A percentile compares a stretch with the other conserved stretches of the same genome.
Conservation (phyloP, 768 basidiomycete species). For the Pleurotus pulmonarius region DNA sequence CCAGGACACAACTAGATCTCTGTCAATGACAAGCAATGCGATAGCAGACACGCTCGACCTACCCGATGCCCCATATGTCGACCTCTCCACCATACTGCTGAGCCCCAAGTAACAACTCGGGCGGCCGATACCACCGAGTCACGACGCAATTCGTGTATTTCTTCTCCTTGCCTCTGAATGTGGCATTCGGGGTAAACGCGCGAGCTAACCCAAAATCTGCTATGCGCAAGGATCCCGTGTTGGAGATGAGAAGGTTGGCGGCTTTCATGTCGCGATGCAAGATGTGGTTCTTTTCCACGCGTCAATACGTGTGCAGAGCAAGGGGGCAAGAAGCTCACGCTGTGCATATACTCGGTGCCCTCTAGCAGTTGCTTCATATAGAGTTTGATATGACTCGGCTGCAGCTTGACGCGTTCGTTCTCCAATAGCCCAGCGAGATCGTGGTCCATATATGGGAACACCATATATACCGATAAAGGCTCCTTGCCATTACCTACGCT, state of each 20-base stretch:
- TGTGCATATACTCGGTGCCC: slow-evolving; percentile 94
- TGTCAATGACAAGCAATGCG: background rate
- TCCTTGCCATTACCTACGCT: slow-evolving; percentile 58
- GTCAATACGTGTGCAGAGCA: slow-evolving; percentile 8
- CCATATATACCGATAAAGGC: slow-evolving; percentile 91
- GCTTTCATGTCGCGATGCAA: slow-evolving; percentile 99
- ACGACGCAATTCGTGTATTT: slow-evolving; percentile 96
- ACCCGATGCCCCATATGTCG: slow-evolving; percentile 98
- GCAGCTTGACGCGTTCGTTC: slow-evolving; percentile 83
- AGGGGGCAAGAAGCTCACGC: slow-evolving; percentile 46
- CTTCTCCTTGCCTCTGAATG: slow-evolving; percentile 47
- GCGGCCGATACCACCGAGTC: slow-evolving; percentile 92
- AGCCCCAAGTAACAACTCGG: slow-evolving; percentile 87
- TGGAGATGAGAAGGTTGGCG: slow-evolving; percentile 92
- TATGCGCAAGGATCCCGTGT: slow-evolving; percentile 76
- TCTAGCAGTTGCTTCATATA: slow-evolving; percentile 97
- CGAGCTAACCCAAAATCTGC: slow-evolving; percentile 98
- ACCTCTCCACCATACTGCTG: slow-evolving; percentile 90
- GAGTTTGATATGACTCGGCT: slow-evolving; percentile 85
- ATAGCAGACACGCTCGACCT: slow-evolving; percentile 21
- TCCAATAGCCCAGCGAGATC: slow-evolving; percentile 93
- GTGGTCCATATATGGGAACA: slow-evolving; percentile 99
- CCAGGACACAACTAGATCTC: slow-evolving; percentile 77
- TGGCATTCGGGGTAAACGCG: slow-evolving; percentile 56
- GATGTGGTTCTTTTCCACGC: slow-evolving; percentile 74